Base-by-base conservation (phyloP, 2,329 filamentous ascomycete species). In the Thelonectria discophora region DNA sequence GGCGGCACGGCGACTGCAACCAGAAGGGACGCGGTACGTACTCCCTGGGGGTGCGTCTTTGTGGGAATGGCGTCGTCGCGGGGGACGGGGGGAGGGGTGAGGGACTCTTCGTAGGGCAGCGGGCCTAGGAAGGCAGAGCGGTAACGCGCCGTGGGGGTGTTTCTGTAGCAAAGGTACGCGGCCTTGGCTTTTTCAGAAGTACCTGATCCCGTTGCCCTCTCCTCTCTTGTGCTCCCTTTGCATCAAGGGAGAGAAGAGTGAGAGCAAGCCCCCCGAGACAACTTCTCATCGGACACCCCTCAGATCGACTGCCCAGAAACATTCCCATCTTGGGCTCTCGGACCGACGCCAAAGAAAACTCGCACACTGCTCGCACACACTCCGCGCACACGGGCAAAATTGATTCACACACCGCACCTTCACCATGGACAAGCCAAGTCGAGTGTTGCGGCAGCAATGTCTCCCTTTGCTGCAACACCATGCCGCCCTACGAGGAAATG, bases 171-270 rank as follows among this genome's bases (percentile, higher is more conserved):
- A 42, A 42, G 54, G 54, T 56, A 56, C 54, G 37, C 37, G 21
- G 37, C 46, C 54, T 49, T 56, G 54, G 54, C 54, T 37, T 43
- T 56, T 56, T 47, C 54, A 56, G 45, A 56, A 56, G 54, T 56
- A 56, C 54, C 54, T 56, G 32, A 24, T 50, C 54, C 50, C 54
- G 39, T 32, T 45, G 10, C 17, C 27, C 32, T 37, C 21, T 32
- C 32, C 53, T 34, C 32, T 24, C 48, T 13, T 34, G 32, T 46
- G 42, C 45, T 27, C 43, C 32, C 17, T 32, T 34, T 11, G 13
- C n/a, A n/a, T n/a, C 8, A 5, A 34, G 32, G 32, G 32, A 34
- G 32, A 34, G 32, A 13, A 34, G 32, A 5, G 3, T 5, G 11
- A 32, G 30, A 32, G 30, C 6, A 11, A 6, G 6, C 30, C 11